Conservation (phyloP, 805 yeast species). For the Sugiyamaella marilandica region DNA sequence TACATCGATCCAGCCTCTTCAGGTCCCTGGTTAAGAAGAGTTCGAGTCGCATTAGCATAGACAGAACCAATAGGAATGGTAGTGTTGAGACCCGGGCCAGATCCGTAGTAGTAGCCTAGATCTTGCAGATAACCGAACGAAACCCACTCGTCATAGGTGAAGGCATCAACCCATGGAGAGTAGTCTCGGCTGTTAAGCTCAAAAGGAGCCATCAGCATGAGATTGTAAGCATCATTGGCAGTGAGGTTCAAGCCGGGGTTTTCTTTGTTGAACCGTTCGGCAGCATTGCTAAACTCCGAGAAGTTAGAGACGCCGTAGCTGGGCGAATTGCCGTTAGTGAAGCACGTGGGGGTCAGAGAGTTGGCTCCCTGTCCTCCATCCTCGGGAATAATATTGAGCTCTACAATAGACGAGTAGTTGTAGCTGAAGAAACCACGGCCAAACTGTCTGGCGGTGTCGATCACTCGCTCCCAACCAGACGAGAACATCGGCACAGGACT, state of each 20-base stretch:
- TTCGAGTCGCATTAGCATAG: constrained; percentile 44
- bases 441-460: constrained; percentile 51
- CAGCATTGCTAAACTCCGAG: constrained; percentile 26
- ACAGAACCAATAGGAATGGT: constrained; percentile 42
- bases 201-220: constrained; percentile 47
- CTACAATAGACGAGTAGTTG: constrained; percentile 36
- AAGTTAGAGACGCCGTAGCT: constrained; percentile 15
- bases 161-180: constrained; percentile 40
- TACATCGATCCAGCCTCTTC: constrained; percentile 36
- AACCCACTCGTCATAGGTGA: constrained; percentile 47
- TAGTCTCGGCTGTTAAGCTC: constrained; percentile 46
- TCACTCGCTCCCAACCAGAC: constrained; percentile 51
- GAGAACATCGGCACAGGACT: constrained; percentile 47
- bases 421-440: constrained; percentile 56
- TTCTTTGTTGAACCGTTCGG: constrained; percentile 28
- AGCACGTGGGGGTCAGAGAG: constrained; percentile 50
- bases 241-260: constrained; percentile 40
- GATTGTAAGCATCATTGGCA: constrained; percentile 36
- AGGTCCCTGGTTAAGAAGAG: constrained; percentile 39
- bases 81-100: constrained; percentile 46
- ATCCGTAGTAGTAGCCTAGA: constrained; percentile 41
- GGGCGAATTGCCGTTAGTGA: constrained; percentile 36
- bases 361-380: constrained; percentile 48
- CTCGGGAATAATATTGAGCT: constrained; percentile 44
- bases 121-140: constrained; percentile 41